Evolutionary conservation across 768 basidiomycete species (phyloP).

Genomic region (Boletus edulis): DNA sequence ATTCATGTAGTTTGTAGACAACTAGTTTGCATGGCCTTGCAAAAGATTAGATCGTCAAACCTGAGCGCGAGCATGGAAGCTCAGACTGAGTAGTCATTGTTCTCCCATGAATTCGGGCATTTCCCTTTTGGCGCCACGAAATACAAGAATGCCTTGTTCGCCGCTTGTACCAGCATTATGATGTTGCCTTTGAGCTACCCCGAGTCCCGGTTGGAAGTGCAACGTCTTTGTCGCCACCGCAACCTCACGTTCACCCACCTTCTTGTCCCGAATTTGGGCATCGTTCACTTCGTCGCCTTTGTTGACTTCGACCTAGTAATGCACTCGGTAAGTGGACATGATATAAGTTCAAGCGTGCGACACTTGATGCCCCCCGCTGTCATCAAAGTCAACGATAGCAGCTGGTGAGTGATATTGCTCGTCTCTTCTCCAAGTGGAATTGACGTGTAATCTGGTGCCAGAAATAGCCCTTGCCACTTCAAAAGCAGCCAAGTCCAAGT

Average conservation of each 20-base stretch:
- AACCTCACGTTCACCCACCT: conserved; percentile 9
- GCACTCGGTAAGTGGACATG: conserved; percentile 1
- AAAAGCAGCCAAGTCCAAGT: background rate
- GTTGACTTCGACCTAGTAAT: conserved; percentile 3
- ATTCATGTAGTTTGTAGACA: background rate
- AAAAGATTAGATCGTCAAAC: background rate
- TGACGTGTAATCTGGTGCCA: conserved; percentile 3
- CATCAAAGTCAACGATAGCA: conserved; percentile 24
- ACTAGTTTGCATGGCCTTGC: background rate
- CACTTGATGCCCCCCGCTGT: conserved; percentile 16
- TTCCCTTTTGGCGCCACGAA: background rate
- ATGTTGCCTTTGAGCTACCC: background rate
- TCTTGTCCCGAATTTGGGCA: conserved; percentile 25
- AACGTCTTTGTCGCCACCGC: conserved; percentile 20
- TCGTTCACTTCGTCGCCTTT: conserved; percentile 10
- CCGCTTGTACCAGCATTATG: too few species aligned
- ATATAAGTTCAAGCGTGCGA: conserved; percentile 25
- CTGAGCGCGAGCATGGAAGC: too few species aligned
- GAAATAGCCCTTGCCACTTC: background rate
- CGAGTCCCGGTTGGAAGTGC: background rate
- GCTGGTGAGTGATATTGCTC: conserved; percentile 20
- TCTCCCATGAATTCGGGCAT: background rate
- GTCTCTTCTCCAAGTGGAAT: background rate
- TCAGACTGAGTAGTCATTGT: conserved; percentile 1
- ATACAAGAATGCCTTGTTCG: conserved; percentile 28